Conservation (phyloP, 805 yeast genomes). For the Groenewaldozyma salmanticensis region DNA sequence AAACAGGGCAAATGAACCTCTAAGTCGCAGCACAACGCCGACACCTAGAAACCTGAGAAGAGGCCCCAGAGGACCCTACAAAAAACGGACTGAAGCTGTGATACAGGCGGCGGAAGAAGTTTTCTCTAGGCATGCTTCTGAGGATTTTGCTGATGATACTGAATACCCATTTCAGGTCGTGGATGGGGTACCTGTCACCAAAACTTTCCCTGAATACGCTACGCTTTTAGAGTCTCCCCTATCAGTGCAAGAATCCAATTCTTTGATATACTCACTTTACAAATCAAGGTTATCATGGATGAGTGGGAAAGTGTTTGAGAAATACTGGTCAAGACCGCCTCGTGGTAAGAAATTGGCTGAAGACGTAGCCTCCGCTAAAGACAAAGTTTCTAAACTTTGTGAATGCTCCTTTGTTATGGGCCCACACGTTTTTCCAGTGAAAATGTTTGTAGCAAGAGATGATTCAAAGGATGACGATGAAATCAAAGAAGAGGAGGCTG, state of each 20-base stretch:
- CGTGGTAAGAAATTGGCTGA: conserved; percentile 38
- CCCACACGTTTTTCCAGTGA: conserved; percentile 70
- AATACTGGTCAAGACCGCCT: conserved; percentile 72
- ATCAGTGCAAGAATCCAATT: conserved; percentile 55
- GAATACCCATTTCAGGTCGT: conserved; percentile 51
- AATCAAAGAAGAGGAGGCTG: conserved; percentile 16
- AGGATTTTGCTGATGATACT: not conserved
- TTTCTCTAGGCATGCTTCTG: not conserved
- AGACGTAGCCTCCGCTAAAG: conserved; percentile 50
- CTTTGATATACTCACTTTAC: conserved; percentile 42
- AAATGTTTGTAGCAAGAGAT: conserved; percentile 78
- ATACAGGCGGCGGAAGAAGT: not conserved
- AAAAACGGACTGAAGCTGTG: not conserved
- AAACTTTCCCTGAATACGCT: conserved; percentile 54
- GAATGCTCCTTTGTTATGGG: conserved; percentile 68
- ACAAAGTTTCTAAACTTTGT: conserved; percentile 79
- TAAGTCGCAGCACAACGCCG: too few relatives aligned
- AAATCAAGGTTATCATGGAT: conserved; percentile 65
- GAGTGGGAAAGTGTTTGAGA: conserved; percentile 56
- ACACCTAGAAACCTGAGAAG: too few relatives aligned
- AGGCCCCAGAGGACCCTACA: not conserved
- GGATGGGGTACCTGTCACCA: conserved; percentile 59
- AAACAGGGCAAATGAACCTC: too few relatives aligned
- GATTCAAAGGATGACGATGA: conserved; percentile 35
- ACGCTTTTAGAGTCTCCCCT: conserved; percentile 50